Percentiles rank a stretch among this genome's conserved stretches.
phyloP scores from a whole-genome alignment of 768 basidiomycete genomes.

The Steccherinum ochraceum region DNA sequence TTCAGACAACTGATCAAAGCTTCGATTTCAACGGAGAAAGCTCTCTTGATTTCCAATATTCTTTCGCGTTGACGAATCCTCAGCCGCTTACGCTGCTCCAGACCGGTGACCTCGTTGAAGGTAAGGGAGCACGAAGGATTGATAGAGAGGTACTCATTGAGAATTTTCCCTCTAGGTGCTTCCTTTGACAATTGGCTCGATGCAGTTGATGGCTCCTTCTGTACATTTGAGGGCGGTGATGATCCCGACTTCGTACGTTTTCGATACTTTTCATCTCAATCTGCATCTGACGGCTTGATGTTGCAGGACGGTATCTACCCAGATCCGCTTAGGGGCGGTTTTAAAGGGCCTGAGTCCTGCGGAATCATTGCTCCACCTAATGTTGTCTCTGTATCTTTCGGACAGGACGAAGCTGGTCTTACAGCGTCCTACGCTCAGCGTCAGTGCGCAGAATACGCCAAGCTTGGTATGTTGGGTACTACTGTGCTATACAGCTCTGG shows the following conservation, averaged over 20 bases:
- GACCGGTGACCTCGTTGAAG: constrained; percentile 14
- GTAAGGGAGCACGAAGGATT: neutral
- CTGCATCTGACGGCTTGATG: too few relatives aligned
- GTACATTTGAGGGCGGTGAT: constrained; percentile 41
- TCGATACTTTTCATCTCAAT: neutral
- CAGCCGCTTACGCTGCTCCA: constrained; percentile 19
- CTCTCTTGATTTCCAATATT: constrained; percentile 68
- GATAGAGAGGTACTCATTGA: neutral
- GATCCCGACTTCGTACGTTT: constrained; percentile 21
- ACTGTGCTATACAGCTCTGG: constrained; percentile 39
- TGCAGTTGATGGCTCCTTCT: constrained; percentile 36
- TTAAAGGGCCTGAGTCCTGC: constrained; percentile 23
- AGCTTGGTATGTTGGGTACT: constrained; percentile 28
- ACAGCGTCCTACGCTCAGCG: constrained; percentile 30
- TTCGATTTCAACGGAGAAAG: constrained; percentile 57
- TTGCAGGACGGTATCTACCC: constrained; percentile 35
- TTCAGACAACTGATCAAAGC: constrained; percentile 35
- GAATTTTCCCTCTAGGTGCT: constrained; percentile 24
- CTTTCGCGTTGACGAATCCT: constrained; percentile 36
- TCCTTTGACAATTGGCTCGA: constrained; percentile 41
- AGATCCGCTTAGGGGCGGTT: constrained; percentile 32
- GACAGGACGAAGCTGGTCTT: constrained; percentile 29
- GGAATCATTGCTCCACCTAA: constrained; percentile 28
- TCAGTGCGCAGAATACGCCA: constrained; percentile 41
- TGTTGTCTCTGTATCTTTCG: constrained; percentile 38